phyloP scores from a whole-genome alignment of 257 asterid species.

The Cinchona pubescens region DNA sequence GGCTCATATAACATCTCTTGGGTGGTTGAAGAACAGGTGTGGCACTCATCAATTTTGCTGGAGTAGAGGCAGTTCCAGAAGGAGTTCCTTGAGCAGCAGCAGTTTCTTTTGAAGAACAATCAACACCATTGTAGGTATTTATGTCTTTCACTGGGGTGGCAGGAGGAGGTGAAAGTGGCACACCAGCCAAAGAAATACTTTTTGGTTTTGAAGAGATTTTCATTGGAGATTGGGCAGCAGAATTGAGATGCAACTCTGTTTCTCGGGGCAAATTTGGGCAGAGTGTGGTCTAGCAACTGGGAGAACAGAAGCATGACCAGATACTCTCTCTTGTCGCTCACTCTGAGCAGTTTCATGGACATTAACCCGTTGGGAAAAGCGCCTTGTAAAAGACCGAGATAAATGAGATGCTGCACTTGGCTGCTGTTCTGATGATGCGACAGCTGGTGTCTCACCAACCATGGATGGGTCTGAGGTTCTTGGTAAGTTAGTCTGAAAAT shows the following conservation, averaged over 20 bases:
- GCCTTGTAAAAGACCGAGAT: conserved; percentile 50
- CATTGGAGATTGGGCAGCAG: conserved; percentile 3
- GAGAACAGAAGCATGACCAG: conserved; percentile 18
- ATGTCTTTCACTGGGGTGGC: conserved; percentile 57
- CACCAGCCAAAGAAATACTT: not conserved
- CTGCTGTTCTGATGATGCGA: conserved; percentile 13
- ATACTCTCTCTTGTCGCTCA: conserved; percentile 17
- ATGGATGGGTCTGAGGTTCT: conserved; percentile 23
- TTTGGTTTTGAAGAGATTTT: not conserved
- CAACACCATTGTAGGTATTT: conserved; percentile 17
- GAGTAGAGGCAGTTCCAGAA: conserved; percentile 41
- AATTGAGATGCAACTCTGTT: conserved; percentile 2
- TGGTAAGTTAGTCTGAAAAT: conserved; percentile 15
- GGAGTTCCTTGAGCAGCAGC: conserved; percentile 46
- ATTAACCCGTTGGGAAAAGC: conserved; percentile 38
- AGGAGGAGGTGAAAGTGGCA: conserved; percentile 18
- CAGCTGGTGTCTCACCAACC: conserved; percentile 12
- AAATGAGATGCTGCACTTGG: conserved; percentile 39
- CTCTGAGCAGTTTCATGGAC: conserved; percentile 9
- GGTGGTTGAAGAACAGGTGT: conserved; percentile 63
- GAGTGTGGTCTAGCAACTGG: conserved; percentile 13
- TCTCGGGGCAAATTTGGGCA: not conserved
- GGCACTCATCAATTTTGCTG: conserved; percentile 54
- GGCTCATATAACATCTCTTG: conserved; percentile 70
- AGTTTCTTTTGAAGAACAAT: conserved; percentile 25